Evolutionary conservation across 2,329 filamentous ascomycete genomes (phyloP).

Genomic region (Paraconiothyrium brasiliense): DNA sequence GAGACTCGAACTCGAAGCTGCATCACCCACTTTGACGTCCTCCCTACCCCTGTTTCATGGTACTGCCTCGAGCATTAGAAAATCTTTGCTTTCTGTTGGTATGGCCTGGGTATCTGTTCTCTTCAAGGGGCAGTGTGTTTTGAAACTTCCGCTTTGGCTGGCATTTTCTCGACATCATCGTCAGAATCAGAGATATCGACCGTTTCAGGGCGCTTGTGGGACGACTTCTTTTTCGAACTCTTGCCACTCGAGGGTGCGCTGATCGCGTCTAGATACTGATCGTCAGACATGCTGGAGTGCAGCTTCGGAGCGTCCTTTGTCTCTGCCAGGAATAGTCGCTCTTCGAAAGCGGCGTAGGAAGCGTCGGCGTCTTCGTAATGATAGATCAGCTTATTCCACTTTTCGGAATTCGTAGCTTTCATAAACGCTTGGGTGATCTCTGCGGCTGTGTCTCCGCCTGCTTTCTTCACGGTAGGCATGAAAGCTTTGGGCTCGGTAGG

Average conservation of each 20-base stretch:
- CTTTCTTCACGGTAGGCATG: constrained; percentile 85
- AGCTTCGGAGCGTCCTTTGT: constrained; percentile 58
- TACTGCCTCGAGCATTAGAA: too few species aligned
- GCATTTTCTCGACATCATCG: constrained; percentile 26
- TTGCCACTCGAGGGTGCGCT: constrained; percentile 60
- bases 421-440: constrained; percentile 80
- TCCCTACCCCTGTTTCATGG: too few species aligned
- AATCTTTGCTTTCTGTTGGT: too few species aligned
- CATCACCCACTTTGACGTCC: too few species aligned
- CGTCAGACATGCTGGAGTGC: constrained; percentile 64
- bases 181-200: constrained; percentile 47
- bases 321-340: constrained; percentile 70
- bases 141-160: constrained; percentile 10
- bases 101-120: background rate
- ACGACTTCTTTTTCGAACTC: constrained; percentile 51
- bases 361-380: constrained; percentile 80
- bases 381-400: constrained; percentile 82
- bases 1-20: too few species aligned
- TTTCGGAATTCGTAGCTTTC: constrained; percentile 79
- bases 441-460: constrained; percentile 71
- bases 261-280: constrained; percentile 70
- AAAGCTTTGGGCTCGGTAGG: constrained; percentile 74
- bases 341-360: constrained; percentile 79
- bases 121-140: constrained; percentile 15
- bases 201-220: constrained; percentile 34